Base-by-base conservation (phyloP, 2,329 filamentous ascomycete species). In the Dendrostoma leiphaemia region DNA sequence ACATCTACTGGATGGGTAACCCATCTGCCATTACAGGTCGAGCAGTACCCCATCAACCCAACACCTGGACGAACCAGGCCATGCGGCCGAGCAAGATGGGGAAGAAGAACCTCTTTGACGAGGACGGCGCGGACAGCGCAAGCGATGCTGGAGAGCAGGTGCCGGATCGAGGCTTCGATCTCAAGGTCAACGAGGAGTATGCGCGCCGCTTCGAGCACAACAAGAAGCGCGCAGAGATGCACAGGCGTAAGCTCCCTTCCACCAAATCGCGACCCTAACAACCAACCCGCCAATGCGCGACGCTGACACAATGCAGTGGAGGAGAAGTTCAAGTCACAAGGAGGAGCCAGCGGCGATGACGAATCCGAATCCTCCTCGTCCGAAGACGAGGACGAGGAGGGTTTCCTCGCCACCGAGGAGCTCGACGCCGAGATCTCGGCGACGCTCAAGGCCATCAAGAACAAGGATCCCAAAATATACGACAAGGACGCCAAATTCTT, bases 201-300 rank as follows among this genome's bases (percentile, higher is more conserved):
- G 94, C 94, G 40, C 84, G 83, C 62, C 82, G 90, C 37, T 97
- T 96, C 64, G 94, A 99, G 71, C 82, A 97, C 74, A 99, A 99
- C 75, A 97, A 97, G 77, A 96, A 96, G 75, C 84, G 93, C 54
- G 92, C 96, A 67, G 94, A 99, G 69, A 76, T 85, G 60, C 86
- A 91, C 15, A 80, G 82, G 66, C 70, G 86, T 89, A 65, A 64
- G 83, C 72, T 26, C 15, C 17, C 17, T 40, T n/a, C 34, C 12
- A 17, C 21, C 17, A 13, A 32, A 19, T 13, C 28, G 4, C 17
- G 19, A 29, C n/a, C n/a, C 32, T n/a, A n/a, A n/a, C n/a, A n/a
- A n/a, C 21, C 15, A 23, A 26, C 26, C 6, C 38, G 26, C 45
- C 17, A 26, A 45, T 6, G 23, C 9, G 19, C 32, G 23, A 35